Evolutionary conservation across 2,329 filamentous ascomycete species (phyloP).

Genomic region (Xylaria sp.): DNA sequence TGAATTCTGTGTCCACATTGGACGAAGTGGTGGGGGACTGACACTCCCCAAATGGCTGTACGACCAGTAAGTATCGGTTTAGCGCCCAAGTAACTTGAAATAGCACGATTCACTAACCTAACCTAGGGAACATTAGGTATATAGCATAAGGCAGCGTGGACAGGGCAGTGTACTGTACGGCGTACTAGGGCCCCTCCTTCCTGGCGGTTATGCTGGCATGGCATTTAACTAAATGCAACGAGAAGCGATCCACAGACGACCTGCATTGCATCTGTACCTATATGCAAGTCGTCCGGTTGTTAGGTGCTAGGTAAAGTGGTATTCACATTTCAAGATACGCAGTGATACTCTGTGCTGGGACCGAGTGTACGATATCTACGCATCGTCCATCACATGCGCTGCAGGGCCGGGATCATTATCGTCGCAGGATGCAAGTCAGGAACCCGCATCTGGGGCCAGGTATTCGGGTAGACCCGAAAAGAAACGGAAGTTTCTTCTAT

Average conservation of each 20-base stretch:
- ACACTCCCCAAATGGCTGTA: too few relatives aligned
- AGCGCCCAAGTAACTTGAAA: too few relatives aligned
- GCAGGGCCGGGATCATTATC: not conserved
- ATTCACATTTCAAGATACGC: not conserved
- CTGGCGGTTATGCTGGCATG: not conserved
- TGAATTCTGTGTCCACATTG: not conserved
- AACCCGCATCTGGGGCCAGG: not conserved
- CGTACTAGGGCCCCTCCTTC: not conserved
- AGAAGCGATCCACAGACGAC: not conserved
- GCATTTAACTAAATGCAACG: not conserved
- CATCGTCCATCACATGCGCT: not conserved
- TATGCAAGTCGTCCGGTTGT: not conserved
- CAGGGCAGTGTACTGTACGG: too few relatives aligned
- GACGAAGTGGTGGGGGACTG: too few relatives aligned
- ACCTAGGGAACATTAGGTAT: too few relatives aligned
- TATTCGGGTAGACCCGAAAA: conserved; percentile 18
- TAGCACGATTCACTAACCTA: too few relatives aligned
- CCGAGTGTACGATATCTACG: not conserved
- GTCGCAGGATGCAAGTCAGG: conserved; percentile 11
- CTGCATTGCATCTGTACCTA: not conserved
- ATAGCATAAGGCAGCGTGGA: not conserved
- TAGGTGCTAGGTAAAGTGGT: not conserved
- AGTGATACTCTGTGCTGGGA: not conserved
- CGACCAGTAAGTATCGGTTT: too few relatives aligned
- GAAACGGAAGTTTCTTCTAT: not conserved